phyloP scores from a whole-genome alignment of 2,329 filamentous ascomycete genomes.

The Leptographium flavum region DNA sequence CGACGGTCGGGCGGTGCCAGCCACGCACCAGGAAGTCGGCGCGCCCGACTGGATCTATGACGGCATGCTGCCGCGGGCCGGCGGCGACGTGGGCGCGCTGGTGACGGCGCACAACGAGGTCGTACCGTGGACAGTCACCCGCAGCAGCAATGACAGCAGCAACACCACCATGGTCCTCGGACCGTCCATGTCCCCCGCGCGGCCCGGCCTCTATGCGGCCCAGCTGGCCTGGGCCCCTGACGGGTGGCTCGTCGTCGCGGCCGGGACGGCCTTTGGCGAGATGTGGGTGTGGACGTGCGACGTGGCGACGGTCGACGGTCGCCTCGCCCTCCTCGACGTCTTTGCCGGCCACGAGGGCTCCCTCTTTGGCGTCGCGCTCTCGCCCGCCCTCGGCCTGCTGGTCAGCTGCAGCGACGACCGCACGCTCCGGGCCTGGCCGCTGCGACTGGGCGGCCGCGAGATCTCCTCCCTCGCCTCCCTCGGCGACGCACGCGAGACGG shows the following conservation, averaged over 20 bases:
- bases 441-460: no score
- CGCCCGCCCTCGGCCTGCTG: slow-evolving; percentile 46
- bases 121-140: slow-evolving; percentile 28
- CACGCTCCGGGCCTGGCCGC: slow-evolving; percentile 68
- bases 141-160: neutral
- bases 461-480: no score
- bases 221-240: slow-evolving; percentile 45
- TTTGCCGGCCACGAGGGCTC: slow-evolving; percentile 74
- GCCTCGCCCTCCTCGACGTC: slow-evolving; percentile 29
- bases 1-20: slow-evolving; percentile 7
- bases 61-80: slow-evolving; percentile 35
- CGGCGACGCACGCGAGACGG: slow-evolving; percentile 39
- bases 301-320: slow-evolving; percentile 5
- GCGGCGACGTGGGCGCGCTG: slow-evolving; percentile 34
- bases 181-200: slow-evolving; percentile 45
- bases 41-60: slow-evolving; percentile 69
- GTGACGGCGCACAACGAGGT: slow-evolving; percentile 84
- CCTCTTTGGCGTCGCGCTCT: slow-evolving; percentile 80
- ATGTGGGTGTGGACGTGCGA: slow-evolving; percentile 73
- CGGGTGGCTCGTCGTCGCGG: neutral
- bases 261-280: slow-evolving; percentile 85
- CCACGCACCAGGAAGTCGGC: slow-evolving; percentile 22
- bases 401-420: slow-evolving; percentile 92
- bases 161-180: slow-evolving; percentile 25
- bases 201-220: slow-evolving; percentile 80